phyloP scores from a whole-genome alignment of 2,329 filamentous ascomycete genomes.

The Talaromyces piceae region DNA sequence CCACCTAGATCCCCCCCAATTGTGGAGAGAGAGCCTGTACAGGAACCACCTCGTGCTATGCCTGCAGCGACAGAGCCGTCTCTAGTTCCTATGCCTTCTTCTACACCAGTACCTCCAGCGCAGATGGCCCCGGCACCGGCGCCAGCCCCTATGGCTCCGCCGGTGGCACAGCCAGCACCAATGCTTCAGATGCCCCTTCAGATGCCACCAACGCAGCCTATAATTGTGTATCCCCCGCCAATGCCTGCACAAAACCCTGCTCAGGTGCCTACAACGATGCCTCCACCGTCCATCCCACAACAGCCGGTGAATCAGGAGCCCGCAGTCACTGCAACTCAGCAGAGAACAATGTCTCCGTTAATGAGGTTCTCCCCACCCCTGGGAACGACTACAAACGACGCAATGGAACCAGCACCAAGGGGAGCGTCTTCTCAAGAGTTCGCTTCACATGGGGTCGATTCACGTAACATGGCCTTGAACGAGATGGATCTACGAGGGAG shows the following conservation, averaged over 20 bases:
- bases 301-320: background rate
- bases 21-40: background rate
- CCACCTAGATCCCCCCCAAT: background rate
- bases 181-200: background rate
- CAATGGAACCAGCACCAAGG: background rate
- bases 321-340: background rate
- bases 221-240: background rate
- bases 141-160: background rate
- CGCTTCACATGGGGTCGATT: too few relatives aligned
- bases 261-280: background rate
- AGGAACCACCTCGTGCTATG: background rate
- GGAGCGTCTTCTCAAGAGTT: too few relatives aligned
- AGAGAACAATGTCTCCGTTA: background rate
- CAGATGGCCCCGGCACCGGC: too few relatives aligned
- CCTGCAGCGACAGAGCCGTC: background rate
- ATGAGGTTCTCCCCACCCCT: background rate
- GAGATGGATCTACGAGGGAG: too few relatives aligned
- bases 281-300: background rate
- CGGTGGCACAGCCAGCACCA: background rate
- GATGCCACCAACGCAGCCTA: background rate
- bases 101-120: background rate
- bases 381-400: background rate
- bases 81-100: constrained; percentile 5
- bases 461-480: too few relatives aligned
- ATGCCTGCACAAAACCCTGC: background rate